These are phyloP conservation scores for Rhododendron vialii DNA, from an alignment of 148 eudicot species.

Conservation along the genomic window DNA sequence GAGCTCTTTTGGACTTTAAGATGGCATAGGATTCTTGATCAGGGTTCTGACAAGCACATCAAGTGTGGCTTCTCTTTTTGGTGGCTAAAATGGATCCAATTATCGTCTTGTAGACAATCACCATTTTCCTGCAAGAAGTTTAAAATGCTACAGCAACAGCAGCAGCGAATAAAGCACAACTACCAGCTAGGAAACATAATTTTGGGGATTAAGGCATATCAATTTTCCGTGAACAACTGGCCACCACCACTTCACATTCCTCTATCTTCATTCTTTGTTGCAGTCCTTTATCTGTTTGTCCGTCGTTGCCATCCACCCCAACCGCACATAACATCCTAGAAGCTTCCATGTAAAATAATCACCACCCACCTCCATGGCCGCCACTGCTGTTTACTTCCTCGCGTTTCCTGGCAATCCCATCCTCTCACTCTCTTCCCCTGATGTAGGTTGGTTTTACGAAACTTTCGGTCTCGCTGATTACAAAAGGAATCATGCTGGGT, in stretches of 20 bases:
- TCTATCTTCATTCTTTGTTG: not conserved
- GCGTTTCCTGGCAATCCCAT: not conserved
- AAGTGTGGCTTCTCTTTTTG: not conserved
- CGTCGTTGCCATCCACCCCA: not conserved
- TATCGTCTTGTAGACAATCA: not conserved
- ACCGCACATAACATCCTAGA: not conserved
- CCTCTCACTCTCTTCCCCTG: not conserved
- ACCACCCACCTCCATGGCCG: not conserved
- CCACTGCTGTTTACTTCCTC: not conserved
- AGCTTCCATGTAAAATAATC: not conserved
- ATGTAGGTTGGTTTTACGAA: not conserved
- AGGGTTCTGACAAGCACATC: not conserved
- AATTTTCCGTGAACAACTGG: not conserved
- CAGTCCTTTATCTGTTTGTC: not conserved
- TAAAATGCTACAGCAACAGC: not conserved
- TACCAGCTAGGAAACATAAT: not conserved
- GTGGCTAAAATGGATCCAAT: not conserved
- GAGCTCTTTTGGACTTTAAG: not conserved
- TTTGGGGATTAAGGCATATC: not conserved
- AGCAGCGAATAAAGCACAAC: not conserved
- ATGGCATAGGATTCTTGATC: not conserved
- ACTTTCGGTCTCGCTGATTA: not conserved
- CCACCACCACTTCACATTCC: not conserved
- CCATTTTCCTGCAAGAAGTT: not conserved
- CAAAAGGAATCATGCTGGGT: not conserved